Base-by-base conservation (phyloP, 106 monocot genomes). In the Ottelia alismoides region DNA sequence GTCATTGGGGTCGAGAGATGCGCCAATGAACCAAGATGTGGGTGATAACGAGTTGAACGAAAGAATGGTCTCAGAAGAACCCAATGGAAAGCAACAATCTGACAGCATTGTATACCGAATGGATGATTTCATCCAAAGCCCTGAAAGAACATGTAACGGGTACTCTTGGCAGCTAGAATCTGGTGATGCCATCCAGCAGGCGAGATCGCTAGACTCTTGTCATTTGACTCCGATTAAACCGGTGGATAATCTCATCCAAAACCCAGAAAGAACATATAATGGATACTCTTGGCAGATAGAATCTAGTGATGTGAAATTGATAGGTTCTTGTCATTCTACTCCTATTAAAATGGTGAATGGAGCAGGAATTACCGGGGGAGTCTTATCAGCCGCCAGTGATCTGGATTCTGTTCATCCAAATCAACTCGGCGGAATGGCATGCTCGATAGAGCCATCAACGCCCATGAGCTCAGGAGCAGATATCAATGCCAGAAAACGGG, bases 1-100 rank as follows among this genome's bases (percentile, higher is more conserved):
- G 6, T 43, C 40, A 43, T 43, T 43, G 40, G 4, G 21, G 20
- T 29, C 19, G 27, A 35, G 2, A 18, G 35, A 10, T 20, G 20
- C n/a, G n/a, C 18, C 18, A 31, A 35, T 19, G 20, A 19, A 31
- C 6, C 7, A 31, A 31, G 10, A 57, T 7, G 19, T 2, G 28
- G 23, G 16, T 22, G 53, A 35, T 25, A 22, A 45, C 21, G 61
- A 22, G 16, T 6, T 43, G 16, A 43, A 16, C 40, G 16, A 43
- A 58, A 52, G 55, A 47, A 58, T 71, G 2, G 0, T 25, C 18
- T 21, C 14, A 28, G 55, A 22, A 11, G 40, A 31, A 7, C 23
- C 31, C 59, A n/a, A 60, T 30, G 44, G 47, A 16, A 43, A 43
- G 40, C 40, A 43, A 16, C 62, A 1, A 26, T 22, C 47, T 54